These are phyloP conservation scores for Coemansia sp. DNA, from an alignment of 192 early-diverging fungal genomes.

Conservation along the genomic window DNA sequence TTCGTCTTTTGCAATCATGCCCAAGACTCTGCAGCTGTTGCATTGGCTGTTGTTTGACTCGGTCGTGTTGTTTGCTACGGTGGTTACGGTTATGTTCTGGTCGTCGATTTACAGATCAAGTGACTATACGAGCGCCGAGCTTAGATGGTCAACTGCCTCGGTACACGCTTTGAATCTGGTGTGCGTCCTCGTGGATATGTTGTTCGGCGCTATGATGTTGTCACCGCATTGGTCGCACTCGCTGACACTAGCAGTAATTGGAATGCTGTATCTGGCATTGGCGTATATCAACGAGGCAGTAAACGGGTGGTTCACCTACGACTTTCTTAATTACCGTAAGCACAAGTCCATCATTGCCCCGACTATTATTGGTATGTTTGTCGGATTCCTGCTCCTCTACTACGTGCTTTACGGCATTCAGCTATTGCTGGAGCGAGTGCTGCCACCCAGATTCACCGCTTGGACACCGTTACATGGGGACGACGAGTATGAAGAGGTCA, in stretches of 20 bases:
- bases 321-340: constrained; percentile 40
- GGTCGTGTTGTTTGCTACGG: constrained; percentile 29
- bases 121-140: constrained; percentile 4
- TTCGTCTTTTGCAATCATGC: constrained; percentile 25
- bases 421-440: constrained; percentile 23
- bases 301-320: constrained; percentile 44
- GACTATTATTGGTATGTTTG: constrained; percentile 21
- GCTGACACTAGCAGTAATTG: constrained; percentile 15
- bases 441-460: constrained; percentile 17
- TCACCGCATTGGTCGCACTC: constrained; percentile 47
- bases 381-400: constrained; percentile 29
- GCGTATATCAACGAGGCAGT: constrained; percentile 41
- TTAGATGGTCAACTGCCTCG: constrained; percentile 35
- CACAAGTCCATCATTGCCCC: constrained; percentile 18
- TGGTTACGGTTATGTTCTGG: constrained; percentile 47
- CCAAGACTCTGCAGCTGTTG: constrained; percentile 33
- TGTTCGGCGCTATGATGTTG: constrained; percentile 33
- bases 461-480: not conserved
- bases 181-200: constrained; percentile 27
- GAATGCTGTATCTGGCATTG: constrained; percentile 32
- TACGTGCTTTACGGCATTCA: constrained; percentile 31
- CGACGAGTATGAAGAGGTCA: not conserved
- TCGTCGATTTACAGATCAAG: constrained; percentile 26
- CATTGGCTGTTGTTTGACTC: constrained; percentile 54
- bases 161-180: constrained; percentile 38